Evolutionary conservation across 257 asterid genomes (phyloP).

Genomic region (Solanum sparsipilum): DNA sequence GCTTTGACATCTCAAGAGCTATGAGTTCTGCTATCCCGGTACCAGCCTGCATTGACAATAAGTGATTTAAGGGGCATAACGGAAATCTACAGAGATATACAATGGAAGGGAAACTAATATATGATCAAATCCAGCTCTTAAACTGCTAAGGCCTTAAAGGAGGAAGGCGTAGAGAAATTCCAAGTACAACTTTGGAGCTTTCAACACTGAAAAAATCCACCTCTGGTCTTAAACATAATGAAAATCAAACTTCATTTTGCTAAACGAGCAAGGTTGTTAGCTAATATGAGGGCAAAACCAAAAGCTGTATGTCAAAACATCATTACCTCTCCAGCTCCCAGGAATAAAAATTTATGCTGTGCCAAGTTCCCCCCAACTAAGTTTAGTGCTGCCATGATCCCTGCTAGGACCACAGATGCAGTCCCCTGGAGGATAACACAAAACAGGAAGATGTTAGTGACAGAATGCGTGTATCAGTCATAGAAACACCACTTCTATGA

Average conservation of each 20-base stretch:
- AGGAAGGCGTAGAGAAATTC: not conserved
- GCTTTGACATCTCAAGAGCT: slow-evolving; percentile 84
- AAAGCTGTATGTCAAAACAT: not conserved
- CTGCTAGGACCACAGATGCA: slow-evolving; percentile 77
- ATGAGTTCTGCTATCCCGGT: slow-evolving; percentile 95
- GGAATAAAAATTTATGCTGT: slow-evolving; percentile 59
- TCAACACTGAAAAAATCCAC: not conserved
- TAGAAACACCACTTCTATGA: not conserved
- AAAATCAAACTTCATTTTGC: not conserved
- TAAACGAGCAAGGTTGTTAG: not conserved
- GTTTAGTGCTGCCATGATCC: slow-evolving; percentile 53
- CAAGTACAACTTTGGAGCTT: not conserved
- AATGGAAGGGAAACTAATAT: not conserved
- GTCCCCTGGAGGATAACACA: slow-evolving; percentile 46
- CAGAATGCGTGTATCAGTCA: not conserved
- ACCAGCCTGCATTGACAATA: slow-evolving; percentile 64
- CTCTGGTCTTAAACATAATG: not conserved
- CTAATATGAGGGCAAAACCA: not conserved
- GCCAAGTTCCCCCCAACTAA: slow-evolving; percentile 60
- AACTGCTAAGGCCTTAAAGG: not conserved
- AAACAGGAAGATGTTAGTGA: not conserved
- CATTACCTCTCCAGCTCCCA: slow-evolving; percentile 83
- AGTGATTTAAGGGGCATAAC: not conserved
- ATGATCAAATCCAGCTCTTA: not conserved
- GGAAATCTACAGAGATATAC: not conserved